Conservation (phyloP, 2,329 filamentous ascomycete species). For the Claviceps citrina region DNA sequence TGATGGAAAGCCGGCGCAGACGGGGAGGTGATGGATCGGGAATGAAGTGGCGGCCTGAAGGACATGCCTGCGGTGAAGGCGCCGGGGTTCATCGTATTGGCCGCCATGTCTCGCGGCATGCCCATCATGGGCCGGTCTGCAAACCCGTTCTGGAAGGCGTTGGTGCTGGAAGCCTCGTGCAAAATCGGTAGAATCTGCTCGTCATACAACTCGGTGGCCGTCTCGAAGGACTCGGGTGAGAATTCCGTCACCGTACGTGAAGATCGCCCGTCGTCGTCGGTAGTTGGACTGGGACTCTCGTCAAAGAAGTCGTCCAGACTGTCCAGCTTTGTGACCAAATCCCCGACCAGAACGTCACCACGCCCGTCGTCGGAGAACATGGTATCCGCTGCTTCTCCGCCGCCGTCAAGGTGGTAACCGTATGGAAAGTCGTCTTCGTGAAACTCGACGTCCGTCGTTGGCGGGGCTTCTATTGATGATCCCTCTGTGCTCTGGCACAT, state of each 20-base stretch:
- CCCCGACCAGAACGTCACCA: conserved; percentile 52
- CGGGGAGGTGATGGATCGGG: conserved; percentile 74
- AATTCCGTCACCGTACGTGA: conserved; percentile 51
- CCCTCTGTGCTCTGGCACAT: conserved; percentile 63
- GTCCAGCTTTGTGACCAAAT: conserved; percentile 67
- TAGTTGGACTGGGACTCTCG: conserved; percentile 45
- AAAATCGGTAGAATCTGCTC: conserved; percentile 84
- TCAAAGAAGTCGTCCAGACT: conserved; percentile 74
- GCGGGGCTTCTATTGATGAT: conserved; percentile 40
- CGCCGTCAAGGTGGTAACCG: conserved; percentile 61
- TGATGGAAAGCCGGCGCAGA: conserved; percentile 41
- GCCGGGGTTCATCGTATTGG: conserved; percentile 47
- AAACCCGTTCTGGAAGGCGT: conserved; percentile 79
- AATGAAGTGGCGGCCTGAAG: conserved; percentile 54
- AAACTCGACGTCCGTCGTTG: conserved; percentile 82
- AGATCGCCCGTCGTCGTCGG: conserved; percentile 42
- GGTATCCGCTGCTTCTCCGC: conserved; percentile 62
- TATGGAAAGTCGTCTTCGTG: conserved; percentile 77
- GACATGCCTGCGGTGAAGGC: conserved; percentile 34
- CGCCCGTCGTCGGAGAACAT: conserved; percentile 81
- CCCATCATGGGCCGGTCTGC: conserved; percentile 53
- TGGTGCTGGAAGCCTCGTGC: conserved; percentile 66
- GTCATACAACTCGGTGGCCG: conserved; percentile 73
- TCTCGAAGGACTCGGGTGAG: conserved; percentile 50
- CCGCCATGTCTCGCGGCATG: conserved; percentile 42